These are phyloP conservation scores for Gracilaria vermiculophylla DNA, from an alignment of 23 red algal genomes.

Conservation along the genomic window DNA sequence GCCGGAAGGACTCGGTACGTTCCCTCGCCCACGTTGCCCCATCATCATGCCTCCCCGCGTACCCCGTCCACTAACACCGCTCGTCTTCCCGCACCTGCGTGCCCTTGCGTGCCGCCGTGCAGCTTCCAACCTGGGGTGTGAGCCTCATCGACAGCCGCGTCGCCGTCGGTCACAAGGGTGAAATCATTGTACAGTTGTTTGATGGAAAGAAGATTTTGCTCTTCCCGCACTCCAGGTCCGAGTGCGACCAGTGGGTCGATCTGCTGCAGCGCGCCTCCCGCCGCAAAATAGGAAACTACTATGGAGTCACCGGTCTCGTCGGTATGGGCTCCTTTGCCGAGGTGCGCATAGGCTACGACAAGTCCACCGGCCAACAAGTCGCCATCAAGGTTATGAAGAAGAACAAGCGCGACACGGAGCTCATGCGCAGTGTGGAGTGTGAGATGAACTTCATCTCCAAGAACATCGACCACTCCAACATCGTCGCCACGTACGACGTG, in stretches of 20 bases:
- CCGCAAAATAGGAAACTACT: constrained; percentile 79
- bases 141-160: constrained; percentile 71
- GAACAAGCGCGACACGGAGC: constrained; percentile 79
- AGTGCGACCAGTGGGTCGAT: constrained; percentile 65
- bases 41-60: neutral
- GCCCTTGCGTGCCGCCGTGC: neutral
- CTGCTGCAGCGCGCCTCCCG: constrained; percentile 57
- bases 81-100: neutral
- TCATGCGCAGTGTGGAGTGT: constrained; percentile 79
- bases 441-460: constrained; percentile 91
- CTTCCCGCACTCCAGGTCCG: constrained; percentile 39
- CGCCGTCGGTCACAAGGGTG: constrained; percentile 60
- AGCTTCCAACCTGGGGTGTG: constrained; percentile 74
- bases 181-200: constrained; percentile 65
- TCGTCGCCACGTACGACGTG: constrained; percentile 82
- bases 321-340: constrained; percentile 90
- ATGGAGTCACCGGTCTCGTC: constrained; percentile 77
- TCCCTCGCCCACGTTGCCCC: neutral
- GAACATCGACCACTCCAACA: constrained; percentile 74
- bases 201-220: constrained; percentile 75
- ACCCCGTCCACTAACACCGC: neutral
- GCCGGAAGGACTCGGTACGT: constrained; percentile 64
- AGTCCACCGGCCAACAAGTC: constrained; percentile 71
- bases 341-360: constrained; percentile 86
- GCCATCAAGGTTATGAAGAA: constrained; percentile 96